Conservation (phyloP, 176 grass and related monocot species). For the Phoenix roebelenii region DNA sequence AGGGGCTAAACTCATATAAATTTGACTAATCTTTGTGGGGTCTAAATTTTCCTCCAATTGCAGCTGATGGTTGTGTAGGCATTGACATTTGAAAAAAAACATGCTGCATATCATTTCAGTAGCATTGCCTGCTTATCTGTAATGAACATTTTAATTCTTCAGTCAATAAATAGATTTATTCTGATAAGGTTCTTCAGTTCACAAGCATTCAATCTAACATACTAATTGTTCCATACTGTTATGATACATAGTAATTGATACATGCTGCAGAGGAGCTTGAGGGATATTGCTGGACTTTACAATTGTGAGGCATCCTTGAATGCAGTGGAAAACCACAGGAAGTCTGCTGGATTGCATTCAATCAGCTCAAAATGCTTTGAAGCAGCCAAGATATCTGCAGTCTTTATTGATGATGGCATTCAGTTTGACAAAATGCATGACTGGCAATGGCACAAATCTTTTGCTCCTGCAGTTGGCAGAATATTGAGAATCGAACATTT, state of each 20-base stretch:
- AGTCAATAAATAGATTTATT: too few species aligned
- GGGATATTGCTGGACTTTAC: conserved; percentile 71
- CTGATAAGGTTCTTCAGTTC: too few species aligned
- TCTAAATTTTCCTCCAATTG: too few species aligned
- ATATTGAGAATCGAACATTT: conserved; percentile 73
- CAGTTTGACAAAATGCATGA: conserved; percentile 69
- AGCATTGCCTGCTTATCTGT: too few species aligned
- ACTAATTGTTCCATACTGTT: neutral
- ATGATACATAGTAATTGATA: too few species aligned
- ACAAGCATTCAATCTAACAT: too few species aligned
- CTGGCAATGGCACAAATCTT: conserved; percentile 53
- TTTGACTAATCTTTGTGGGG: too few species aligned
- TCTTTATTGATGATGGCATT: conserved; percentile 79
- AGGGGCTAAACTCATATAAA: too few species aligned
- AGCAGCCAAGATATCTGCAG: conserved; percentile 64
- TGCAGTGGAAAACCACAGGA: conserved; percentile 65
- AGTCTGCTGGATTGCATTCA: conserved; percentile 39
- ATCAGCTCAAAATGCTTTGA: conserved; percentile 66
- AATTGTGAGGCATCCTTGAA: conserved; percentile 49
- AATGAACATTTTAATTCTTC: too few species aligned
- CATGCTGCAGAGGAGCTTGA: conserved; percentile 66
- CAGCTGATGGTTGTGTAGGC: too few species aligned
- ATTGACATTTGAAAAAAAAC: too few species aligned
- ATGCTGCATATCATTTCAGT: too few species aligned
- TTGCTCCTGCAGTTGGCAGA: conserved; percentile 59